Percentiles rank a stretch among this genome's conserved stretches.
Evolutionary conservation across 345 rosid species (phyloP).

Genomic region (Populus pruinosa): DNA sequence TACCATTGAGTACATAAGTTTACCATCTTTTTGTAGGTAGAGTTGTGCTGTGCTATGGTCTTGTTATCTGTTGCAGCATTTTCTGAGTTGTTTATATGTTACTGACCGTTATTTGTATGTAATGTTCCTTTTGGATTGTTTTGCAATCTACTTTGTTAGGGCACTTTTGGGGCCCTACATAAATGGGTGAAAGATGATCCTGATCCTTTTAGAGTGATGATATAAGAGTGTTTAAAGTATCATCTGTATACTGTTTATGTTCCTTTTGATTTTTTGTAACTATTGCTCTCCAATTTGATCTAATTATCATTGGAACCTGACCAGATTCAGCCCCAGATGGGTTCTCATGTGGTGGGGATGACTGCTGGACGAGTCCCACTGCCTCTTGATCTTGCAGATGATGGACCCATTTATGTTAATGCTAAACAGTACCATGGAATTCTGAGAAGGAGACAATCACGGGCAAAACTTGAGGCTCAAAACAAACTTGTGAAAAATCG

Average conservation of each 20-base stretch:
- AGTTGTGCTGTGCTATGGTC: background rate
- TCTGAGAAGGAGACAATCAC: constrained; percentile 48
- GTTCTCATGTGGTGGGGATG: constrained; percentile 31
- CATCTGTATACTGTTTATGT: background rate
- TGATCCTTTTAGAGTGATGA: background rate
- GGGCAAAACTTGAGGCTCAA: constrained; percentile 50
- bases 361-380: constrained; percentile 38
- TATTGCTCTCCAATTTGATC: background rate
- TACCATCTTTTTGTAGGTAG: background rate
- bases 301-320: background rate
- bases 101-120: background rate
- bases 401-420: constrained; percentile 47
- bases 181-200: background rate
- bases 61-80: background rate
- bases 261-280: background rate
- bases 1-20: background rate
- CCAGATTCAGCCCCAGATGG: constrained; percentile 37
- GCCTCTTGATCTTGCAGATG: constrained; percentile 41
- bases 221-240: background rate
- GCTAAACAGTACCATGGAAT: constrained; percentile 57
- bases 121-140: background rate
- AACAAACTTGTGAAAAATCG: constrained; percentile 43
- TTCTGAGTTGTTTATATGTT: background rate
- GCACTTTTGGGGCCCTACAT: background rate
- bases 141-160: background rate